Evolutionary conservation across 495 filamentous ascomycete species (phyloP), one percentile per base, ranked within the genome.

Genomic region (Xylaria scruposa): DNA sequence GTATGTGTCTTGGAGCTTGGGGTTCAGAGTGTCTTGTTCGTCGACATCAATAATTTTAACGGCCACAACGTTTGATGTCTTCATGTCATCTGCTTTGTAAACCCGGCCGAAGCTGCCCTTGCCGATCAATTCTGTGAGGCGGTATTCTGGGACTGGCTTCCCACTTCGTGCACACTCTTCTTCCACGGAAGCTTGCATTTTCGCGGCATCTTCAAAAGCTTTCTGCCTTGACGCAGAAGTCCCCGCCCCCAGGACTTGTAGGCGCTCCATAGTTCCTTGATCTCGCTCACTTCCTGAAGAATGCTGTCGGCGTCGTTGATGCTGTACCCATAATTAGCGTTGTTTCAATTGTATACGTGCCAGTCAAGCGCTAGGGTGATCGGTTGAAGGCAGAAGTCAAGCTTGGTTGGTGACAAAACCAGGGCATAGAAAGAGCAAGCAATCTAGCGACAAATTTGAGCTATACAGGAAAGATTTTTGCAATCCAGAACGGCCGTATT

Each of bases 31-130:
- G 81, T 98, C 96, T 62, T 90, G 85, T 61, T 92, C 90, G 77
- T 99, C 96, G n/a, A 97, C 91, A 77, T 98, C 94, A 77, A 98
- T 90, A 70, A 98, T 95, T 78, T 99, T 99, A 78, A 99, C 90
- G 5, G 97, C 97, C 4, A 98, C 94, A 26, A 95, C 78, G 24
- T 86, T 80, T 31, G 88, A 85, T n/a, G 87, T 83, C 58, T 81
- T 85, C 81, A 81, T 81, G 80, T 84, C 91, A 71, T 76, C 89
- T 38, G 79, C 93, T 81, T 96, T 97, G 86, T 95, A 99, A 10
- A 99, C 96, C 46, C 95, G 90, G 21, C 96, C 97, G 82, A 94
- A 98, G 5, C 91, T 91, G n/a, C 96, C 96, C 80, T 98, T 98
- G 24, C 96, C 96, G 70, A 97, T 95, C 68, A 98, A 83, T 79